Evolutionary conservation across 345 rosid genomes (phyloP).

Genomic region (Sisymbrium altissimum): DNA sequence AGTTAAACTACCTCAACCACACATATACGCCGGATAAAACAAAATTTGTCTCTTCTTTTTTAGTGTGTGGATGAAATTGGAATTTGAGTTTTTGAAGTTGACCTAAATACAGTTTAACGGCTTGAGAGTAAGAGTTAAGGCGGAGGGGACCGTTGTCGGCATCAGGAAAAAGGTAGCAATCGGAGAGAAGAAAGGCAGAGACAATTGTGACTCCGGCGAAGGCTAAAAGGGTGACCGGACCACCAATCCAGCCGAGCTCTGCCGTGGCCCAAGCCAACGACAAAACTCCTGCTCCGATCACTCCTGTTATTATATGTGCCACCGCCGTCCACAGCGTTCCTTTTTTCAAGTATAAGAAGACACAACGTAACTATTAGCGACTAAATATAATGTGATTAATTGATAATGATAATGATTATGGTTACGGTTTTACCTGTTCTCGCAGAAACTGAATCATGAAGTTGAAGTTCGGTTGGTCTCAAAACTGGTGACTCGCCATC

Average conservation of each 20-base stretch:
- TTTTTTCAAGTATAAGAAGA: constrained; percentile 7
- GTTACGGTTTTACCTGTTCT: constrained; percentile 19
- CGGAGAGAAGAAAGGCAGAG: constrained; percentile 48
- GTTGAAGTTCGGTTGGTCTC: constrained; percentile 6
- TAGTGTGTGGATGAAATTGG: background rate
- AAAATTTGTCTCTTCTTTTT: background rate
- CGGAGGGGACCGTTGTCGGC: constrained; percentile 48
- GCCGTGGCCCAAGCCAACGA: constrained; percentile 75
- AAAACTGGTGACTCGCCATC: background rate
- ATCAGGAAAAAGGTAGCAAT: constrained; percentile 54
- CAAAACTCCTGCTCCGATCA: constrained; percentile 77
- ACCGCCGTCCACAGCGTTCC: constrained; percentile 61
- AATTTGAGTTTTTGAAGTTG: background rate
- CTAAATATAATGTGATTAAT: background rate
- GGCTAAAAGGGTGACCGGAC: constrained; percentile 43
- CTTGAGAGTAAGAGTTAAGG: constrained; percentile 42
- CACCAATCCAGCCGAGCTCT: constrained; percentile 73
- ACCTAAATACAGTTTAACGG: constrained; percentile 58
- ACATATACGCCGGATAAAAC: background rate
- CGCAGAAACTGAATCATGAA: constrained; percentile 12
- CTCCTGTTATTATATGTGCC: constrained; percentile 71
- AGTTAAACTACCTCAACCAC: background rate
- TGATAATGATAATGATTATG: background rate
- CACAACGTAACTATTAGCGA: background rate
- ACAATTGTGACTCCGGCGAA: constrained; percentile 53